Conservation (phyloP, 2,329 filamentous ascomycete genomes). For the Lachnellula hyalina region DNA sequence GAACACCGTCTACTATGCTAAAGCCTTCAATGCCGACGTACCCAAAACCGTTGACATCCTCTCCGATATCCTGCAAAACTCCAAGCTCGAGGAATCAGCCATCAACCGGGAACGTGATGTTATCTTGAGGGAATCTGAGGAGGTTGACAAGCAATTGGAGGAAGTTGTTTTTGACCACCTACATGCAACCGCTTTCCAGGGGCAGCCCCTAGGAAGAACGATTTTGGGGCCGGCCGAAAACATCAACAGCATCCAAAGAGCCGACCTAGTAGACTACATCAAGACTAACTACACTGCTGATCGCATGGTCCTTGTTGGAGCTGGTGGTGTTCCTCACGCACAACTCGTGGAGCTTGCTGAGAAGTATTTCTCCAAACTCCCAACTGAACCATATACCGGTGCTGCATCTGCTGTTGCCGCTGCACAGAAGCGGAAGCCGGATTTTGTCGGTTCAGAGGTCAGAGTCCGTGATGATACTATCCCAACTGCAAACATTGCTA, state of each 20-base stretch:
- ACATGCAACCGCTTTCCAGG: constrained; percentile 95
- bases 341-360: constrained; percentile 94
- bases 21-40: constrained; percentile 97
- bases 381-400: constrained; percentile 67
- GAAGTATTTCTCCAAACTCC: constrained; percentile 84
- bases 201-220: constrained; percentile 92
- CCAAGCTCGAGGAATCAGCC: constrained; percentile 86
- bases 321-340: constrained; percentile 89
- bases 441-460: constrained; percentile 95
- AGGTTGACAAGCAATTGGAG: constrained; percentile 99
- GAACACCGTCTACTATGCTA: constrained; percentile 99
- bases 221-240: constrained; percentile 98
- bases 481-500: constrained; percentile 93
- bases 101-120: constrained; percentile 98
- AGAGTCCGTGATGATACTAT: constrained; percentile 94
- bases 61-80: constrained; percentile 98
- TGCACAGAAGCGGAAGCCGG: constrained; percentile 73
- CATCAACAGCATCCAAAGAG: constrained; percentile 90
- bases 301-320: constrained; percentile 97
- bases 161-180: constrained; percentile 99
- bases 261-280: constrained; percentile 92
- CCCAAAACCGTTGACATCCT: constrained; percentile 97
- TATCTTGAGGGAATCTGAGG: constrained; percentile 96
- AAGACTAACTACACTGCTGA: constrained; percentile 99
- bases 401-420: constrained; percentile 66